phyloP scores from a whole-genome alignment of 2,329 filamentous ascomycete species.

The Cadophora malorum region DNA sequence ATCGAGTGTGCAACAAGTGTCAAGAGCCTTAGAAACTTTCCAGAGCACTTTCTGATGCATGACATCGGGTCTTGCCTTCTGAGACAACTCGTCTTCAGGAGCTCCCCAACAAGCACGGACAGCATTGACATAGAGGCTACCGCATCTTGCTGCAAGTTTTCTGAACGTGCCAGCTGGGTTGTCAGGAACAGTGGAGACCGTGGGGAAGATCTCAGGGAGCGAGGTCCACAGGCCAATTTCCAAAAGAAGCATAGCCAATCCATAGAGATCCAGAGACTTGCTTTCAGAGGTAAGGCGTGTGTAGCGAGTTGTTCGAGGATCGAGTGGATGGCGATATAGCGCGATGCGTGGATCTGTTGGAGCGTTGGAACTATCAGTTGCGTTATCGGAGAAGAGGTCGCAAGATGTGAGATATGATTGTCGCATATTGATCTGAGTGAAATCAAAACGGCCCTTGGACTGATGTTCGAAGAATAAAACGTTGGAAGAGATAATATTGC shows the following conservation, averaged over 20 bases:
- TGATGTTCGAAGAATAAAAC: conserved; percentile 65
- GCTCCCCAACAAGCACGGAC: conserved; percentile 75
- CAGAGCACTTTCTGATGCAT: conserved; percentile 63
- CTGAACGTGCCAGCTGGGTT: conserved; percentile 40
- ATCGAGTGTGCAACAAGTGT: conserved; percentile 68
- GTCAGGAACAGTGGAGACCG: conserved; percentile 37
- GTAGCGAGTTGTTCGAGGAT: conserved; percentile 58
- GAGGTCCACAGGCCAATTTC: conserved; percentile 80
- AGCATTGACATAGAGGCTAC: conserved; percentile 76
- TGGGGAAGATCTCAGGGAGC: conserved; percentile 50
- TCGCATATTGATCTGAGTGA: conserved; percentile 61
- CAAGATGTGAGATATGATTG: conserved; percentile 76
- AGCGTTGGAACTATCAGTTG: conserved; percentile 43
- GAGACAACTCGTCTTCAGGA: conserved; percentile 66
- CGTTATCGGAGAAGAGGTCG: conserved; percentile 67
- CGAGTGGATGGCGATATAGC: conserved; percentile 69
- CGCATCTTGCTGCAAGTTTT: conserved; percentile 59
- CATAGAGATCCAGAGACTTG: conserved; percentile 72
- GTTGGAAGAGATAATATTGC: conserved; percentile 71
- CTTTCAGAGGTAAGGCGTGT: conserved; percentile 61
- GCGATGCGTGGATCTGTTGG: conserved; percentile 25
- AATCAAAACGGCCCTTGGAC: conserved; percentile 37
- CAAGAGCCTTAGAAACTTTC: conserved; percentile 55
- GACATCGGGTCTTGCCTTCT: conserved; percentile 54
- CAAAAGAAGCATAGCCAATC: conserved; percentile 73